These are phyloP conservation scores for Cucumis cinereus DNA, from an alignment of 306 rosid genomes.

Conservation along the genomic window DNA sequence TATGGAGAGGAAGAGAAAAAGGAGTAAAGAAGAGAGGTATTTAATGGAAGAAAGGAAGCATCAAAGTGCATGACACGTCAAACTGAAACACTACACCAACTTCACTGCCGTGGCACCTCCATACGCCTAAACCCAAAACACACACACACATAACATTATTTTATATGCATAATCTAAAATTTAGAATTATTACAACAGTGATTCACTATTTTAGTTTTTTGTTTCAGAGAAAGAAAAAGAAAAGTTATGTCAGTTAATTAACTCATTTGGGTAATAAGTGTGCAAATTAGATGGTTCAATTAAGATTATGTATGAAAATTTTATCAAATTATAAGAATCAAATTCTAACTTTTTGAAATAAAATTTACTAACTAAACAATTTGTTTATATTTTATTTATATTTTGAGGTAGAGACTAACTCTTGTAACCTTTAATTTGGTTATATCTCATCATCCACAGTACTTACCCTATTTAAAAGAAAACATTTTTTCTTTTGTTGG, in stretches of 20 bases:
- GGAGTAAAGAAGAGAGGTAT: slow-evolving; percentile 21
- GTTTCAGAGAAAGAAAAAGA: too few relatives aligned
- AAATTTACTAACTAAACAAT: too few relatives aligned
- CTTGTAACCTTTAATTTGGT: neutral
- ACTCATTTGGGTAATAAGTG: too few relatives aligned
- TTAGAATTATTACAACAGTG: too few relatives aligned
- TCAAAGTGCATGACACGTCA: slow-evolving; percentile 41
- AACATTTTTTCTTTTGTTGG: neutral
- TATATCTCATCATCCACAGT: neutral
- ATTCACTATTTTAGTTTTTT: too few relatives aligned
- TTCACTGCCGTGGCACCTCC: slow-evolving; percentile 36
- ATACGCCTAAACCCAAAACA: slow-evolving; percentile 2
- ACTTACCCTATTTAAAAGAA: neutral
- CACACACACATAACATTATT: too few relatives aligned
- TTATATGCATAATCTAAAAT: too few relatives aligned
- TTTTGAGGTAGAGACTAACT: neutral
- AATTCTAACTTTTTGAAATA: too few relatives aligned
- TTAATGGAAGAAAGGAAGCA: slow-evolving; percentile 26
- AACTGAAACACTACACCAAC: slow-evolving; percentile 17
- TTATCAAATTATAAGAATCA: too few relatives aligned
- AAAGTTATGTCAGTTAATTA: too few relatives aligned
- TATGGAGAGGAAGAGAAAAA: slow-evolving; percentile 3
- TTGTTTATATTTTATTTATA: neutral
- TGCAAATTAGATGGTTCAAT: too few relatives aligned
- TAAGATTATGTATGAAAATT: too few relatives aligned